Evolutionary conservation across 352 stramenopile genomes (phyloP), one percentile per base, ranked within the genome.

Genomic region (Phytopythium kandeliae): DNA sequence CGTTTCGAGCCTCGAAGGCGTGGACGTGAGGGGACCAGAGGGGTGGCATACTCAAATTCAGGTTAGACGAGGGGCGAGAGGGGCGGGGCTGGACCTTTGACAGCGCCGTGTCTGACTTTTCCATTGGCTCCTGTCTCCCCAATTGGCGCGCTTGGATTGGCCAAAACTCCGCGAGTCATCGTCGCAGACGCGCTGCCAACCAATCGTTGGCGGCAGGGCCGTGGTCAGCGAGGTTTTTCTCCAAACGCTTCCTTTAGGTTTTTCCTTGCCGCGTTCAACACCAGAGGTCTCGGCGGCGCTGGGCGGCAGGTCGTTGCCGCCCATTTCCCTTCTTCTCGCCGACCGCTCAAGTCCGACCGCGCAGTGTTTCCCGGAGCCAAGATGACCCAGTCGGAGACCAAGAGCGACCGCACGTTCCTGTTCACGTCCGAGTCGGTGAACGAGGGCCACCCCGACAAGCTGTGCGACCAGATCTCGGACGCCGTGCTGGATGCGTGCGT

Each of bases 361-460:
- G 11, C 28, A 28, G 4, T 31, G 15, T 7, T 12, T 15, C 2
- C 36, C 6, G 45, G 31, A 34, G 21, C 30, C 52, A 77, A 68
- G 56, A 87, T 82, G 78, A 86, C 75, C 63, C 72, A 84, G 54
- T 21, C 43, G 43, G 46, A 51, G 46, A 77, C 68, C 51, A 54
- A 74, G 63, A 61, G 61, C 44, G 69, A 77, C 60, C 82, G 82
- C 63, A 88, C 79, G 24, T 98, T 98, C 76, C 80, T 98, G 61
- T 98, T 98, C 72, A 98, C 96, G 49, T 99, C 96, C 51, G 96
- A 99, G 72, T 99, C 95, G 24, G 97, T 99, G 63, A 99, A 99
- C 70, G 97, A 99, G 74, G 97, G 96, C 64, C 97, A 99, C 77
- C 97, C 97, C 47, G 95, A 97, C 89, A 97, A 92, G 89, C 93